Conservation (phyloP, 495 filamentous ascomycete species). For the Glutinoglossum americanum region DNA sequence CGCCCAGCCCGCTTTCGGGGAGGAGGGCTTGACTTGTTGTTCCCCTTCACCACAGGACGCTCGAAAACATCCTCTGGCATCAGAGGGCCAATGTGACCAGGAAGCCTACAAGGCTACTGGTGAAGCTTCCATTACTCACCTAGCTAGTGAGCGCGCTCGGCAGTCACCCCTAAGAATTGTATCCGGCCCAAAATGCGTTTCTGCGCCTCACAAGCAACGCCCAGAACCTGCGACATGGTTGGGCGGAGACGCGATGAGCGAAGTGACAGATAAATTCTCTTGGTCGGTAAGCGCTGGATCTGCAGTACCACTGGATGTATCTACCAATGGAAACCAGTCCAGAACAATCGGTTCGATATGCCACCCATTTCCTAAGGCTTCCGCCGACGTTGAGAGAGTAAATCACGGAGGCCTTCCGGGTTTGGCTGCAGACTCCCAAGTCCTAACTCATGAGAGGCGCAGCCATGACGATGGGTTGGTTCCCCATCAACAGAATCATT, state of each 20-base stretch:
- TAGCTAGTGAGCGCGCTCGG: background rate
- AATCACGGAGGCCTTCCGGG: background rate
- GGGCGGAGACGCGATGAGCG: background rate
- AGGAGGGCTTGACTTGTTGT: background rate
- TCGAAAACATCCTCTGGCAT: background rate
- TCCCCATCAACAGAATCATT: background rate
- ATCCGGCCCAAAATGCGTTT: background rate
- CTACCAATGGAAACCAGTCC: background rate
- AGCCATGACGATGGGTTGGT: background rate
- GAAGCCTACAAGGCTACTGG: background rate
- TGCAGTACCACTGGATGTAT: background rate
- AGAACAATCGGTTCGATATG: background rate
- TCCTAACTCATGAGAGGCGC: background rate
- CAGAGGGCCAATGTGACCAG: background rate
- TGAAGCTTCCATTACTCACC: background rate
- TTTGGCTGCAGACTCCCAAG: background rate
- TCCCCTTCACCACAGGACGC: background rate
- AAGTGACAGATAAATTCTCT: background rate
- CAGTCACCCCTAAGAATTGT: background rate
- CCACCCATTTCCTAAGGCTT: background rate
- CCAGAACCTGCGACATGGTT: background rate
- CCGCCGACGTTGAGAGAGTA: background rate
- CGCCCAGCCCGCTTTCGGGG: background rate
- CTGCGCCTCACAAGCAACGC: background rate
- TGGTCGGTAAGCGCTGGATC: background rate